These are phyloP conservation scores for Penicilliopsis zonata DNA, from an alignment of 495 filamentous ascomycete species.

Conservation along the genomic window DNA sequence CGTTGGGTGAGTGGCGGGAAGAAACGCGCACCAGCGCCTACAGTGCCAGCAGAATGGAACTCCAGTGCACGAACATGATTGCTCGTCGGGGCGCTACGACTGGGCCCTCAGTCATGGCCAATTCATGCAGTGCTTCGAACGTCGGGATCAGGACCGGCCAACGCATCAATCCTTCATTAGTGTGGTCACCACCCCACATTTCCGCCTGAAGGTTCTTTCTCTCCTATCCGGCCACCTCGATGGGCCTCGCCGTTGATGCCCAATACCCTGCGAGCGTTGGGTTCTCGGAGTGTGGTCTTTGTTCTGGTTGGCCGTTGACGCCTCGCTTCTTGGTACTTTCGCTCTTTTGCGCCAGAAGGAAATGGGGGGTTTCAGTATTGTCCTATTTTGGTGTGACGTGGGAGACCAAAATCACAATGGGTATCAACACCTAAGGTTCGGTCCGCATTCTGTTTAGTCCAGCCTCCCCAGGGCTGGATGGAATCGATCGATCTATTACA, in stretches of 20 bases:
- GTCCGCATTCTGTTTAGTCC: conserved; percentile 12
- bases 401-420: no score
- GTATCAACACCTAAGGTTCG: conserved; percentile 19
- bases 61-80: conserved; percentile 2
- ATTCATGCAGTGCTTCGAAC: conserved; percentile 13
- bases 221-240: conserved; percentile 10
- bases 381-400: conserved; percentile 4
- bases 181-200: conserved; percentile 12
- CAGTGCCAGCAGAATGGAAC: no score
- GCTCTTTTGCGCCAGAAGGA: conserved; percentile 13
- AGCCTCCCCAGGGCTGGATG: conserved; percentile 13
- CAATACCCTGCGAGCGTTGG: conserved; percentile 21
- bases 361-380: conserved; percentile 4
- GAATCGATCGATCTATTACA: conserved; percentile 4
- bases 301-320: conserved; percentile 13
- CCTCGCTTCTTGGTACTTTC: conserved; percentile 11
- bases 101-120: conserved; percentile 11
- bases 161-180: conserved; percentile 20
- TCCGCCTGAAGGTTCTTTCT: conserved; percentile 5
- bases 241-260: conserved; percentile 25
- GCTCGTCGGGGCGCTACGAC: conserved; percentile 5
- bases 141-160: conserved; percentile 24
- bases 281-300: conserved; percentile 25
- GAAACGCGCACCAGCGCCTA: no score
- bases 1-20: conserved; percentile 5